Evolutionary conservation across 805 yeast genomes (phyloP).

Genomic region (Blastobotrys chiropterorum): DNA sequence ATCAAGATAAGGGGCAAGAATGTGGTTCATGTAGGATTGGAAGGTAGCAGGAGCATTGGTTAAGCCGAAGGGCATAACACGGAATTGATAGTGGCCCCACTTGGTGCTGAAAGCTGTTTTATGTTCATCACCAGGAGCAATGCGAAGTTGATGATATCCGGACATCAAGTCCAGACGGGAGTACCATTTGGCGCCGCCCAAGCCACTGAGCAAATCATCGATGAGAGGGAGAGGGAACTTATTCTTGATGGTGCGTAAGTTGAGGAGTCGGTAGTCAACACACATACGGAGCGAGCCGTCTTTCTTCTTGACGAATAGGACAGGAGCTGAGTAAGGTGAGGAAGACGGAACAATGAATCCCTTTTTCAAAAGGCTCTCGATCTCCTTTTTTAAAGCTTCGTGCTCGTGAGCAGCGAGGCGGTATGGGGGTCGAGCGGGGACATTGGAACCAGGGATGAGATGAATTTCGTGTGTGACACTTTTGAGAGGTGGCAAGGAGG

Average conservation of each 20-base stretch:
- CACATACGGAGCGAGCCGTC: constrained; percentile 18
- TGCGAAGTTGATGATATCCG: constrained; percentile 19
- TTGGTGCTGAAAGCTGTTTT: constrained; percentile 19
- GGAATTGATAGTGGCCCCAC: constrained; percentile 21
- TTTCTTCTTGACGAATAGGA: constrained; percentile 19
- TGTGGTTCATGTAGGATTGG: constrained; percentile 12
- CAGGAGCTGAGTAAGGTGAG: constrained; percentile 14
- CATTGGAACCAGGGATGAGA: neutral
- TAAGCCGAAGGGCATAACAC: constrained; percentile 27
- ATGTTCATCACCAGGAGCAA: neutral
- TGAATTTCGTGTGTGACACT: neutral
- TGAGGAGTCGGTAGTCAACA: constrained; percentile 18
- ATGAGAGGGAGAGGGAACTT: constrained; percentile 18
- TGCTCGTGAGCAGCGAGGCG: neutral
- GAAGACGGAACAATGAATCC: constrained; percentile 8
- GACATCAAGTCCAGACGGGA: constrained; percentile 18
- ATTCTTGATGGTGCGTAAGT: constrained; percentile 16
- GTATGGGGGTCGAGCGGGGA: neutral
- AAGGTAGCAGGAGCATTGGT: constrained; percentile 26
- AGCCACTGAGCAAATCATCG: constrained; percentile 9
- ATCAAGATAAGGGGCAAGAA: constrained; percentile 5
- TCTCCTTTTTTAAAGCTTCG: neutral
- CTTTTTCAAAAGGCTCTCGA: neutral
- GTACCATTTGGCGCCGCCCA: constrained; percentile 8
- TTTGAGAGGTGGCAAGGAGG: neutral